These are phyloP conservation scores for Leptodermis oblonga DNA, from an alignment of 257 asterid genomes.

Conservation along the genomic window DNA sequence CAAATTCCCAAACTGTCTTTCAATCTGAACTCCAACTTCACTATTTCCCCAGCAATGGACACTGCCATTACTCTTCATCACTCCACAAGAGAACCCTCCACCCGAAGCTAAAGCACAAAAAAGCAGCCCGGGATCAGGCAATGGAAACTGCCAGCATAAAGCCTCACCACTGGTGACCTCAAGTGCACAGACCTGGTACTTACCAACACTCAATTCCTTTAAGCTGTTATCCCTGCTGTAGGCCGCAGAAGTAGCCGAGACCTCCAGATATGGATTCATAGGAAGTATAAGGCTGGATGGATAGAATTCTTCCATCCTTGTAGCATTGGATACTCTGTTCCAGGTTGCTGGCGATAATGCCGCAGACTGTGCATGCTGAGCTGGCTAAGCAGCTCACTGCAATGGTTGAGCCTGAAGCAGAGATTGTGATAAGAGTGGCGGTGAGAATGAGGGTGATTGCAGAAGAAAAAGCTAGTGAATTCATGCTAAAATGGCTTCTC, in stretches of 20 bases:
- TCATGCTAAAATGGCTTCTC: background rate
- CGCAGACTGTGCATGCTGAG: conserved; percentile 1
- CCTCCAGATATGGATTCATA: conserved; percentile 10
- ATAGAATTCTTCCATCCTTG: background rate
- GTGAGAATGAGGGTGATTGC: background rate
- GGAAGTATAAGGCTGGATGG: background rate
- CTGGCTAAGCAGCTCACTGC: conserved; percentile 1
- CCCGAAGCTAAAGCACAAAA: conserved; percentile 1
- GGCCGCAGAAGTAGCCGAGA: conserved; percentile 6
- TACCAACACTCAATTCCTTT: background rate
- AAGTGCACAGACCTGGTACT: conserved; percentile 12
- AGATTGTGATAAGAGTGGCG: background rate
- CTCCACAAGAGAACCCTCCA: conserved; percentile 11
- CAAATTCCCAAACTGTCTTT: conserved; percentile 6
- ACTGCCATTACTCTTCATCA: background rate
- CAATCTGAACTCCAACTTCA: background rate
- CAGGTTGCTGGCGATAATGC: conserved; percentile 11
- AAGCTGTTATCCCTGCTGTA: background rate
- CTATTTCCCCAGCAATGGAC: conserved; percentile 10
- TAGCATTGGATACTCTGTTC: conserved; percentile 4
- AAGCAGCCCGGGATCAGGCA: background rate
- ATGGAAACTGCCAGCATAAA: conserved; percentile 5
- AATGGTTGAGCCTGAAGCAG: conserved; percentile 9
- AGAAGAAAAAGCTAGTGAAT: conserved; percentile 4
- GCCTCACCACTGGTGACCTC: background rate